Evolutionary conservation across 2,329 filamentous ascomycete genomes (phyloP), one percentile per base, ranked within the genome.

Genomic region (Calonectria naviculata): DNA sequence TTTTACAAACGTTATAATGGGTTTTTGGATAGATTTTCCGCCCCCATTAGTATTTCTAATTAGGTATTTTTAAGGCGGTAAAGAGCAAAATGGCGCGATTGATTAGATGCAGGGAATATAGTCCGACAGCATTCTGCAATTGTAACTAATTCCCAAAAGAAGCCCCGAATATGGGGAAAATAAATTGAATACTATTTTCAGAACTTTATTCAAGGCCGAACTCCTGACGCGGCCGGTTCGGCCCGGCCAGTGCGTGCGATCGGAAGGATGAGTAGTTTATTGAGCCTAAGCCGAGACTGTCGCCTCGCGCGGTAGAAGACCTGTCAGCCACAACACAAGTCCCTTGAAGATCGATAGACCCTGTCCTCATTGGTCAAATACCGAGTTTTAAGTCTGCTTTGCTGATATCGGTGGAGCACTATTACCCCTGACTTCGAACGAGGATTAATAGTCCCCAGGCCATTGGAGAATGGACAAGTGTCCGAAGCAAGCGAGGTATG

Each of bases 1-100:
- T 77, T 71, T 21, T 72, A 67, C 5, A n/a, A 70, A 4, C 69
- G 65, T 1, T 61, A n/a, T 76, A 74, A 58, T 17, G 17, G 19
- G 6, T 58, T 58, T 19, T 28, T 58, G 52, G 52, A 38, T 17
- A 38, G 52, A 36, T 58, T 58, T 26, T 17, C 34, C 3, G 12
- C 5, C 2, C 13, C 52, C 1, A 58, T 58, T 24, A 10, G 7
- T 1, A 21, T 58, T 38, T 38, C 13, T 9, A 15, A 36, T 21
- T 28, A 26, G 10, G 5, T 31, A 2, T 5, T 31, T 31, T 9
- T n/a, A n/a, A n/a, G n/a, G n/a, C n/a, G n/a, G n/a, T n/a, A n/a
- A n/a, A n/a, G n/a, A n/a, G n/a, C n/a, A n/a, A n/a, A n/a, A n/a
- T n/a, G n/a, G n/a, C n/a, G n/a, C n/a, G n/a, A n/a, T n/a, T n/a